Conservation (phyloP, 176 grass and related monocot genomes). For the Eragrostis nindensis region DNA sequence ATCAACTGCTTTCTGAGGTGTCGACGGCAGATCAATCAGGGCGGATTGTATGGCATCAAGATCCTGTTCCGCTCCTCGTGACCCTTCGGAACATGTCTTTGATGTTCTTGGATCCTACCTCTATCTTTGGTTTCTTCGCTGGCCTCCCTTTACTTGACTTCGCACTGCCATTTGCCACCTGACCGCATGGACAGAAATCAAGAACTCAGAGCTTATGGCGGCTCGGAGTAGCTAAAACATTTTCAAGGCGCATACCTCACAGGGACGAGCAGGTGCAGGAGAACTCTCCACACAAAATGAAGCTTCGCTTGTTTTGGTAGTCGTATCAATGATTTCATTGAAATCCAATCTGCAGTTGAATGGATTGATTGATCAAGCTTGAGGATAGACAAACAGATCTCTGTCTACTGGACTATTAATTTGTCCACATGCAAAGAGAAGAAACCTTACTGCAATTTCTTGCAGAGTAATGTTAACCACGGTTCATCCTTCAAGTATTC, state of each 20-base stretch:
- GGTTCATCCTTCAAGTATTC: constrained; percentile 89
- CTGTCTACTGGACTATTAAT: constrained; percentile 15
- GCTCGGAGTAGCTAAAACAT: background rate
- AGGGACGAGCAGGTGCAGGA: constrained; percentile 31
- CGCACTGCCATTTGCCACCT: constrained; percentile 34
- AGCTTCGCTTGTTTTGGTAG: constrained; percentile 36
- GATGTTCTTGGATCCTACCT: constrained; percentile 83
- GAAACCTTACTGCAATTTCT: constrained; percentile 66
- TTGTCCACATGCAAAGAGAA: constrained; percentile 15
- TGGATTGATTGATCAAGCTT: background rate
- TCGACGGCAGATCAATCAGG: background rate
- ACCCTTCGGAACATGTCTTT: constrained; percentile 90
- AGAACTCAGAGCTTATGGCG: constrained; percentile 21
- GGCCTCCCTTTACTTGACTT: constrained; percentile 66
- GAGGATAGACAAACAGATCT: constrained; percentile 3
- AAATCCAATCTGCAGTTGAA: constrained; percentile 69
- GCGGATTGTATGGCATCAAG: background rate
- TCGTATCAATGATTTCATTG: constrained; percentile 51
- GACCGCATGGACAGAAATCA: constrained; percentile 19
- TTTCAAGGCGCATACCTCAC: constrained; percentile 49
- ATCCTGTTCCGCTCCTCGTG: constrained; percentile 59
- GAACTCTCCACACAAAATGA: constrained; percentile 51
- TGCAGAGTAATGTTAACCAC: constrained; percentile 74
- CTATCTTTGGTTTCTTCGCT: constrained; percentile 67
- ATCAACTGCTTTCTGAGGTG: background rate